Evolutionary conservation across 2,329 filamentous ascomycete species (phyloP), one percentile per base, ranked within the genome.

Genomic region (Colletotrichum musicola): DNA sequence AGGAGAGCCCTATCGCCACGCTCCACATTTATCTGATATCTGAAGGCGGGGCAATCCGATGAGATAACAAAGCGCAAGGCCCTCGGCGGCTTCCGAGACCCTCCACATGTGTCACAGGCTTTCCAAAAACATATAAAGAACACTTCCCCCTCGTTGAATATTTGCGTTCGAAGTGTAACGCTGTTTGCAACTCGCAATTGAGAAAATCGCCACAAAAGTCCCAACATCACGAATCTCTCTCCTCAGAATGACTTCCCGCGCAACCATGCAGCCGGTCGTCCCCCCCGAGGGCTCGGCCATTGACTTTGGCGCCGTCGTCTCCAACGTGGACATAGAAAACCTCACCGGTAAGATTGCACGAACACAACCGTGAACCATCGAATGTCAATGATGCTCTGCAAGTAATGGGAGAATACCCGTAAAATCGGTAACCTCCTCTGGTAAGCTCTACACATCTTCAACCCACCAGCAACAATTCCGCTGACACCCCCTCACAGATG

Each of bases 301-400:
- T 68, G 82, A 89, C 74, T 90, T 93, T 64, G 90, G 90, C 1
- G 90, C 88, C 10, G 76, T 86, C 27, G 82, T 92, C 70, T 80
- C 82, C 44, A 86, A 89, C 53, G 81, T 86, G 44, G 84, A 92
- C 73, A 79, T 92, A 47, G 88, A 92, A 74, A 86, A 87, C 61
- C 79, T 93, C 53, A 86, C 83, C 59, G 87, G 88, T 90, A 85
- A 82, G 85, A 77, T 55, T 22, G 22, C 30, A 64, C 20, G 25
- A 51, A 59, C 10, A 50, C 22, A 53, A 27, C 1, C 47, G 70
- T 73, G 71, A 54, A 50, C 9, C 30, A 4, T 46, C 61, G 57
- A 44, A 64, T 42, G 6, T 35, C 35, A 44, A 67, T 67, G 50
- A 62, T 69, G 18, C 54, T 68, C 7, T 12, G 22, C 40, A 58